Evolutionary conservation across 768 basidiomycete species (phyloP), one percentile per base, ranked within the genome.

Genomic region (Leccinum uliginosum): DNA sequence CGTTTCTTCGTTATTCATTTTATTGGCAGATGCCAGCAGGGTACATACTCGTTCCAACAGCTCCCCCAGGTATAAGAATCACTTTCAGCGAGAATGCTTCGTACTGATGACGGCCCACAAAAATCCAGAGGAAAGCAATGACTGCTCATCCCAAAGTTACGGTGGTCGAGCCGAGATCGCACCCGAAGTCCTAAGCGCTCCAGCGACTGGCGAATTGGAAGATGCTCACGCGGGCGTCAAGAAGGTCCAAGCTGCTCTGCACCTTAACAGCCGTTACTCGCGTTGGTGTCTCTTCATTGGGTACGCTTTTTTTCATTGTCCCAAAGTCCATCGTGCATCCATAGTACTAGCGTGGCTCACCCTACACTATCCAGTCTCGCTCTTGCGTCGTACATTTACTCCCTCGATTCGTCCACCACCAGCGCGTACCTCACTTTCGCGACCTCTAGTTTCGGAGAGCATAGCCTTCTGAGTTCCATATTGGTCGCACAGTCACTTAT

Each of bases 371-470:
- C 49, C 52, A 74, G 84, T 52, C 69, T 90, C 55, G 87, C 77
- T 14, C 78, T 88, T 0, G 85, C 86, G 0, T 81, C 87, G 1
- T 91, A 89, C 67, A 84, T 89, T 55, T 91, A 90, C 69, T 87
- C 87, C 0, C 76, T 91, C 29, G 89, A 90, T 58, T 76, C 80
- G 21, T 78, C 81, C 17, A 90, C 88, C 7, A 90, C 88, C 2
- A 85, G 75, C 61, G 79, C 77, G 53, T 90, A 88, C 68, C 78
- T 86, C 27, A 68, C 73, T 48, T 83, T 78, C 55, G 85, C 86
- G 12, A 75, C 78, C 15, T 83, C 81, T 15, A 73, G 72, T 26
- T 82, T 85, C 49, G 73, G 73, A 4, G 71, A 76, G 40, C 84
- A 85, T 64, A 81, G 79, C 57, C 71, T 83, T 6, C 74, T 86